Conservation (phyloP, 768 basidiomycete genomes). For the Auricularia heimuer region DNA sequence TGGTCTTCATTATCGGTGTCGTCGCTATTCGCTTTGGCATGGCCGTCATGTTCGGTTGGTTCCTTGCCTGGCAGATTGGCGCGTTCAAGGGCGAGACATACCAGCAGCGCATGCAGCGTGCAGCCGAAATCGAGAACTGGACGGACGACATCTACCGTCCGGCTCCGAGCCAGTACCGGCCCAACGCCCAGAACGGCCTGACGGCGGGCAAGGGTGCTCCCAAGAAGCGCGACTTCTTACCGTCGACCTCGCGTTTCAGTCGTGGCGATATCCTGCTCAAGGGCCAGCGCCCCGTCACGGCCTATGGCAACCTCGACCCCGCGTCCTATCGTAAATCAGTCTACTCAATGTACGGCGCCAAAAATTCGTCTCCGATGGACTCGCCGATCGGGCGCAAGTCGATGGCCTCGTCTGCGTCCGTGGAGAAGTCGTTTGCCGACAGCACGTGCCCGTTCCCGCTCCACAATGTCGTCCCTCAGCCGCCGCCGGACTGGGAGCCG, state of each 20-base stretch:
- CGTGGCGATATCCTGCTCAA: conserved; percentile 60
- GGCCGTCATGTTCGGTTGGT: conserved; percentile 98
- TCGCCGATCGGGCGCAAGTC: conserved; percentile 26
- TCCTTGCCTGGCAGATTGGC: conserved; percentile 91
- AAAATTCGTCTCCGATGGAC: conserved; percentile 35
- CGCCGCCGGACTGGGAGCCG: conserved; percentile 82
- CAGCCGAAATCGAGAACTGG: conserved; percentile 92
- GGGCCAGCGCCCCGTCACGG: conserved; percentile 20
- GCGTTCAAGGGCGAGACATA: conserved; percentile 90
- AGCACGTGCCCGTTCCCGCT: conserved; percentile 90
- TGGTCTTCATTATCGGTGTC: conserved; percentile 95
- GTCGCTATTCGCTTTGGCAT: conserved; percentile 90
- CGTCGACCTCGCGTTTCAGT: conserved; percentile 42
- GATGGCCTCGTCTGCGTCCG: conserved; percentile 8
- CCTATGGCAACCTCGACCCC: conserved; percentile 28
- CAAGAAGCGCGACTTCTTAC: conserved; percentile 31
- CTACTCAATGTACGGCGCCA: conserved; percentile 56
- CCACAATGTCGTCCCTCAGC: conserved; percentile 83
- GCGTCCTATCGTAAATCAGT: conserved; percentile 54
- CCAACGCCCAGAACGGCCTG: conserved; percentile 64
- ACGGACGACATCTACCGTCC: conserved; percentile 90
- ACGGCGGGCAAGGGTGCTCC: conserved; percentile 35
- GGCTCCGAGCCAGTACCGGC: conserved; percentile 83
- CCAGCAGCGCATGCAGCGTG: conserved; percentile 81
- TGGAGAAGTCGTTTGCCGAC: conserved; percentile 35